Base-by-base conservation (phyloP, 352 stramenopile genomes). In the Globisporangium radiosum region DNA sequence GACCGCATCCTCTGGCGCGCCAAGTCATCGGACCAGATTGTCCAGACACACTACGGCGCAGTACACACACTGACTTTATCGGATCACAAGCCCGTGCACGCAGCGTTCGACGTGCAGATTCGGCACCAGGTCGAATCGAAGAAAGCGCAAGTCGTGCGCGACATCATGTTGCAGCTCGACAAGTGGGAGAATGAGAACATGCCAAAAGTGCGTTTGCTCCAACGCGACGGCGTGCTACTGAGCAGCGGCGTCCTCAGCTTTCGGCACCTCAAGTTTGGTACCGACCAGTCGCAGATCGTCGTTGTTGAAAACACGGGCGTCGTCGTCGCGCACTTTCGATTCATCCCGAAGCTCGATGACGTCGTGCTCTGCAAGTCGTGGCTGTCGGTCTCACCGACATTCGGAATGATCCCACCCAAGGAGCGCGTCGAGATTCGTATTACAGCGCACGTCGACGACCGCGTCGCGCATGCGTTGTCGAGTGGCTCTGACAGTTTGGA, bases 11-110 rank as follows among this genome's bases (percentile, higher is more conserved):
- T 97, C 7, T 97, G 87, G 85, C 85, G 76, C 60, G 75, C 82
- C 0, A 90, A 88, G 40, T 71, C 57, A 7, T 61, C 71, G 1
- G 59, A 68, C 0, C 71, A 91, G 13, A 80, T 94, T 7, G 60
- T 59, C 0, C 68, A 95, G 47, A 51, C 91, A 10, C 78, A 88
- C 19, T 99, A 99, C 67, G 63, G 75, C 40, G 81, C 94, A 4
- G 72, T 91, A 19, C 88, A 84, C 58, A 85, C 89, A n/a, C 71
- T 98, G 13, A 88, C 96, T 64, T 64, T 98, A 57, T 99, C 96
- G 0, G 98, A 99, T 72, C 98, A 99, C 77, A 99, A 99, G 70
- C 96, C 97, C 13, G 97, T 99, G 0, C 89, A 94, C 57, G 95
- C 88, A 1, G 85, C 85, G 15, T 97, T 99, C 52, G 74, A 95